Evolutionary conservation across 495 filamentous ascomycete species (phyloP).

Genomic region (Aspergillus incahuasiensis): DNA sequence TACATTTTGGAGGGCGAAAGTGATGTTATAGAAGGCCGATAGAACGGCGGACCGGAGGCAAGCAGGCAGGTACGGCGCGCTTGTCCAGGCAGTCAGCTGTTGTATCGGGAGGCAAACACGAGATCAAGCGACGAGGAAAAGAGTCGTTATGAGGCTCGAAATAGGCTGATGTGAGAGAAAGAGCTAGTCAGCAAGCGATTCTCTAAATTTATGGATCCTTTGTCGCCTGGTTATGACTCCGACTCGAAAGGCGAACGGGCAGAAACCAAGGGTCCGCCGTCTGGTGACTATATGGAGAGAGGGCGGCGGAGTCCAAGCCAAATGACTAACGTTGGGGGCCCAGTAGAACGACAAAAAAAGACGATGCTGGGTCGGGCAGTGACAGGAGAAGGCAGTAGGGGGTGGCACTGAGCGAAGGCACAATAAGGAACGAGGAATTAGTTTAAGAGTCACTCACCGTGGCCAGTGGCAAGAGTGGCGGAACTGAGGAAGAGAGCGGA

Average conservation of each 20-base stretch:
- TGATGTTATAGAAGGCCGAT: constrained; percentile 22
- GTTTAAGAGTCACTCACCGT: constrained; percentile 20
- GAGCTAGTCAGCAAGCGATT: constrained; percentile 19
- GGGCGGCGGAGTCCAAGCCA: constrained; percentile 16
- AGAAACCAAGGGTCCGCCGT: constrained; percentile 12
- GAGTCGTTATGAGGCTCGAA: constrained; percentile 11
- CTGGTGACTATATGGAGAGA: constrained; percentile 18
- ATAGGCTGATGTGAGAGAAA: constrained; percentile 15
- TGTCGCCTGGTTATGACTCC: constrained; percentile 22
- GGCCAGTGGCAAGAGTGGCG: constrained; percentile 23
- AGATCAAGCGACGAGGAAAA: constrained; percentile 3
- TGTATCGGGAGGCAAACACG: constrained; percentile 11
- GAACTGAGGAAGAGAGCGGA: constrained; percentile 16
- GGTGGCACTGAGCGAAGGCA: constrained; percentile 4
- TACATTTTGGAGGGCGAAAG: constrained; percentile 28
- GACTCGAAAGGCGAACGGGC: constrained; percentile 9
- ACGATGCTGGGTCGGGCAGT: constrained; percentile 12
- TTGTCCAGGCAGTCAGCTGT: constrained; percentile 26
- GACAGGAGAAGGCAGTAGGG: constrained; percentile 2
- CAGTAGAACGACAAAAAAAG: constrained; percentile 3
- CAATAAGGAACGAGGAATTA: constrained; percentile 4
- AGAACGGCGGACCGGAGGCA: constrained; percentile 21
- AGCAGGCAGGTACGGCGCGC: constrained; percentile 22
- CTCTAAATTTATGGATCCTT: constrained; percentile 12
- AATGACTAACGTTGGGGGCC: constrained; percentile 20